Evolutionary conservation across 1,284 basidiomycete species (phyloP).

Genomic region (Leccinum subrobustum): DNA sequence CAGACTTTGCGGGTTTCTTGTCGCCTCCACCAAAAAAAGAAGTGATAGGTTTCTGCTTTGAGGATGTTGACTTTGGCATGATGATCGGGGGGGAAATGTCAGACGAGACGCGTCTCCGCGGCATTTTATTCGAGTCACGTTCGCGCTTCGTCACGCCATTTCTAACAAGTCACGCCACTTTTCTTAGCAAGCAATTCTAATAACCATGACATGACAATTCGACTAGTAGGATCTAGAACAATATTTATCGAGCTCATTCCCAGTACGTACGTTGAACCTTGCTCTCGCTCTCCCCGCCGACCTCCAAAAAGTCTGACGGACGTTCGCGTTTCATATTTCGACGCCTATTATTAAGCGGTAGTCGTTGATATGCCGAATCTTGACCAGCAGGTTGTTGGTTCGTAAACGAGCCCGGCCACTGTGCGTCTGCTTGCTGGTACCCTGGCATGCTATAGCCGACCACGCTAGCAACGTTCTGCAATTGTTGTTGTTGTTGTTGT

Average conservation of each 20-base stretch:
- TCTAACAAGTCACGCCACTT: slow-evolving; percentile 19
- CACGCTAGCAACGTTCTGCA: slow-evolving; percentile 29
- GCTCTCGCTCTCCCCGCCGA: slow-evolving; percentile 56
- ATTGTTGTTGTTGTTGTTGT: slow-evolving; percentile 37
- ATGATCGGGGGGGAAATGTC: slow-evolving; percentile 34
- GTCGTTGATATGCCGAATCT: slow-evolving; percentile 81
- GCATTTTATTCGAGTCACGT: slow-evolving; percentile 28
- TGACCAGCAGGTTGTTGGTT: slow-evolving; percentile 62
- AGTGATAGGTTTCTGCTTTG: slow-evolving; percentile 53
- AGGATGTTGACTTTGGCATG: slow-evolving; percentile 51
- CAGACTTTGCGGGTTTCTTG: slow-evolving; percentile 21
- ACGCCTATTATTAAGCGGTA: slow-evolving; percentile 76
- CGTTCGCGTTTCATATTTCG: slow-evolving; percentile 74
- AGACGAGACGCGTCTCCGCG: slow-evolving; percentile 13
- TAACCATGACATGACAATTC: not conserved
- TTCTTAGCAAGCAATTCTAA: not conserved
- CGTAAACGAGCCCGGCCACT: slow-evolving; percentile 54
- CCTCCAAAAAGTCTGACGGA: slow-evolving; percentile 79
- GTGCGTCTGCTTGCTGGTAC: slow-evolving; percentile 34
- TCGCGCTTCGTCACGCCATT: slow-evolving; percentile 31
- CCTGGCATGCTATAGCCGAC: slow-evolving; percentile 43
- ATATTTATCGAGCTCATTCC: slow-evolving; percentile 43
- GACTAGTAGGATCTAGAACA: not conserved
- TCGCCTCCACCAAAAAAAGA: slow-evolving; percentile 48
- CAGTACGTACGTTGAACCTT: slow-evolving; percentile 68